Base-by-base conservation (phyloP, 768 basidiomycete genomes). In the Amanita rubescens region DNA sequence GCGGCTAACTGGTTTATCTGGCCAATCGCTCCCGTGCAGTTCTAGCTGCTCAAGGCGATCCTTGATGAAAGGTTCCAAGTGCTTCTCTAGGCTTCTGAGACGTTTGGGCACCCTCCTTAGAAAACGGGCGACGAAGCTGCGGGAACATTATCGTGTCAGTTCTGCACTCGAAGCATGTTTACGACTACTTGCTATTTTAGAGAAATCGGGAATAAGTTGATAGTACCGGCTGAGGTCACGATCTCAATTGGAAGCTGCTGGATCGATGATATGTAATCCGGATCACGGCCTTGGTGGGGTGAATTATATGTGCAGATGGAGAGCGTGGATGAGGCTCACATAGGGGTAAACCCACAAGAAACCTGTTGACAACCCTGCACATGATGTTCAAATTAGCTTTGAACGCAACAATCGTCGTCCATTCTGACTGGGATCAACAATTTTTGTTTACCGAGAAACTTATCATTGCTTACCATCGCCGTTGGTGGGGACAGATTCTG, bases 41-140 rank as follows among this genome's bases (percentile, higher is more conserved):
- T 59, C 49, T 42, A 62, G 60, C 17, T 63, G 62, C 25, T 59
- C 42, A 15, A 63, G 55, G 19, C 67, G 59, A 20, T 64, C 59
- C 32, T 62, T 49, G 3, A 71, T 61, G 3, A 67, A 25, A 0
- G 70, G 67, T 10, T 57, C 60, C 10, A 73, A 52, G 19, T 63
- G 60, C 17, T 61, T 51, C 15, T 57, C 57, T 54, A 59, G 55
- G 14, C 54, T 51, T 19, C 44, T 51, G 9, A 43, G n/a, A 12
- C 53, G 51, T 0, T 60, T 53, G 14, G 47, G 24, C 35, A 35
- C 35, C 17, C 55, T 49, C 1, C 58, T 58, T 3, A 63, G 38
- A 10, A 61, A 20, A 10, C 51, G 49, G 6, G 51, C 57, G 9
- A 57, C 55, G 14, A 62, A 50, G 34, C 63, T 65, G 51, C 42